Percentiles rank a stretch among this genome's conserved stretches.
Conservation (phyloP, 208 protist species). For the Lotmaria passim region DNA sequence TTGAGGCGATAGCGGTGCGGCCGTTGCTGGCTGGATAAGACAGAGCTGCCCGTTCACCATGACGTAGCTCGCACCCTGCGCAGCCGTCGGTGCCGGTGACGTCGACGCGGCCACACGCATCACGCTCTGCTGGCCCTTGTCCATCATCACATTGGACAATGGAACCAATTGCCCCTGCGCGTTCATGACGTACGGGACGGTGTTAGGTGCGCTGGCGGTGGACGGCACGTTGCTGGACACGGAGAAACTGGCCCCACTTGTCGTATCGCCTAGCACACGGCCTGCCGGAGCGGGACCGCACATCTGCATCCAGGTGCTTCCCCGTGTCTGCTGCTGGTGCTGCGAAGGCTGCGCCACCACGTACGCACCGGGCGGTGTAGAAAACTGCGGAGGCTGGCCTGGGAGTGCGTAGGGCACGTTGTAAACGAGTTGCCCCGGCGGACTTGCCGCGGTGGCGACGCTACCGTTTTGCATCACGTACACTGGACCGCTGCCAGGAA, state of each 20-base stretch:
- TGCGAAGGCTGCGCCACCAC: neutral
- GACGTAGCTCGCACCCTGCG: constrained; percentile 11
- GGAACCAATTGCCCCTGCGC: constrained; percentile 22
- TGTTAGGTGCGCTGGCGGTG: neutral
- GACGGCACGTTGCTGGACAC: neutral
- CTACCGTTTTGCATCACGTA: constrained; percentile 7
- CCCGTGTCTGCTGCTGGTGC: neutral
- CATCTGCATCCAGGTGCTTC: neutral
- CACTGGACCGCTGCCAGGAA: neutral
- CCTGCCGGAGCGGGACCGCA: too few species aligned
- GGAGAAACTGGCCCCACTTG: neutral
- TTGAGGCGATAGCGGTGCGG: neutral
- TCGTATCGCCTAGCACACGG: neutral
- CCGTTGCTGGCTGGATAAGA: neutral
- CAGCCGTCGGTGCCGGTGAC: neutral
- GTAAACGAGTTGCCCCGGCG: constrained; percentile 3
- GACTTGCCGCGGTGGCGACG: neutral
- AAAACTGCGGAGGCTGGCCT: neutral
- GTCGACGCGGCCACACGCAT: neutral
- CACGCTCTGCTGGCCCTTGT: neutral
- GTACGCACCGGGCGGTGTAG: neutral
- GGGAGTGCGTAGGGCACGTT: constrained; percentile 1
- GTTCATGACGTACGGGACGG: constrained; percentile 21
- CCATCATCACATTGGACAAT: neutral
- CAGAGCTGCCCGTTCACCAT: constrained; percentile 24